phyloP scores from a whole-genome alignment of 2,329 filamentous ascomycete species.

The Microdochium bolleyi region DNA sequence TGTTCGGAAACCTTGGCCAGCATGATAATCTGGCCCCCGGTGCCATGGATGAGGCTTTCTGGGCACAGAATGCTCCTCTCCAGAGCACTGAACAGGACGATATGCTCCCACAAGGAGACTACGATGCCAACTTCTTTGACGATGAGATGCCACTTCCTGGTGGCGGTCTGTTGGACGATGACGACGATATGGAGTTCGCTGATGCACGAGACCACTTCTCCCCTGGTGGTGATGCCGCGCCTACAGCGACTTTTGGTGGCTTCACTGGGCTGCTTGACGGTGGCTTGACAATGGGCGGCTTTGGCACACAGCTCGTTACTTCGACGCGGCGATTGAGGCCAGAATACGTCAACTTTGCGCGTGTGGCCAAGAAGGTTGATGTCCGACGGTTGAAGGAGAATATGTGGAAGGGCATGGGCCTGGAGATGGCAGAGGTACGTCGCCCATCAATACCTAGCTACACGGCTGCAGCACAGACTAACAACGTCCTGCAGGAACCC shows the following conservation, averaged over 20 bases:
- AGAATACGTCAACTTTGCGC: slow-evolving; percentile 64
- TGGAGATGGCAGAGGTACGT: slow-evolving; percentile 35
- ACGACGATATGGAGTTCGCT: slow-evolving; percentile 67
- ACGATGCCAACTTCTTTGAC: slow-evolving; percentile 97
- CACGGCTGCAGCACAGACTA: not conserved
- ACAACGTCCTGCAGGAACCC: slow-evolving; percentile 4
- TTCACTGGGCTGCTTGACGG: slow-evolving; percentile 42
- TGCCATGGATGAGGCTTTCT: slow-evolving; percentile 93
- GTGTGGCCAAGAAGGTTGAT: slow-evolving; percentile 65
- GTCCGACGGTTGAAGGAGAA: slow-evolving; percentile 62
- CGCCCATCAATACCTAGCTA: not conserved
- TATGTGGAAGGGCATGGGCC: slow-evolving; percentile 58
- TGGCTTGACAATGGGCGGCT: slow-evolving; percentile 41
- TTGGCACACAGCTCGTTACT: slow-evolving; percentile 62
- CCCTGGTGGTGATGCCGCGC: slow-evolving; percentile 44
- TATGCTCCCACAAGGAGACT: slow-evolving; percentile 62
- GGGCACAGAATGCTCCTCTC: slow-evolving; percentile 63
- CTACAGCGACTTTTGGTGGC: slow-evolving; percentile 35
- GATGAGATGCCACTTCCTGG: slow-evolving; percentile 64
- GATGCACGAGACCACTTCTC: slow-evolving; percentile 76
- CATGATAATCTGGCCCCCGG: slow-evolving; percentile 53
- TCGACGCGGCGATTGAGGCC: slow-evolving; percentile 54
- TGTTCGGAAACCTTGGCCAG: slow-evolving; percentile 29
- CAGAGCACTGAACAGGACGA: slow-evolving; percentile 36
- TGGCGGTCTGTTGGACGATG: slow-evolving; percentile 50